These are phyloP conservation scores for Sambucus nigra DNA, from an alignment of 129 eudicot genomes.

Conservation along the genomic window DNA sequence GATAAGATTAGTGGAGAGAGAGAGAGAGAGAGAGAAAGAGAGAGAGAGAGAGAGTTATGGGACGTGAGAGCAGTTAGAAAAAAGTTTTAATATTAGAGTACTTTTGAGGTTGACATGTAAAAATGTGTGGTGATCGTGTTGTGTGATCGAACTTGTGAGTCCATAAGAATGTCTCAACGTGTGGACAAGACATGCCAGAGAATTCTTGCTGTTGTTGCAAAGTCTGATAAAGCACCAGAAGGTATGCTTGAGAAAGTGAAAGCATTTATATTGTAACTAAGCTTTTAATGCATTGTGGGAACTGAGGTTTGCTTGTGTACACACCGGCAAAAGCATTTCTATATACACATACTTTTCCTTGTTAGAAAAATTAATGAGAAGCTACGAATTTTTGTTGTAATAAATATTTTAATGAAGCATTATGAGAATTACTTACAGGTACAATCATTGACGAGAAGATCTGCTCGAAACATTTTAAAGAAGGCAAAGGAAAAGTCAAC, in stretches of 20 bases:
- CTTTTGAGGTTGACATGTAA: too few species aligned
- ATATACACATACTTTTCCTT: too few species aligned
- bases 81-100: not conserved
- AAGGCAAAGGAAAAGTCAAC: conserved; percentile 12
- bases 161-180: conserved; percentile 23
- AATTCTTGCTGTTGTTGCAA: conserved; percentile 32
- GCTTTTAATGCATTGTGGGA: too few species aligned
- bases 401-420: conserved; percentile 5
- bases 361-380: conserved; percentile 19
- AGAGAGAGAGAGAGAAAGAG: too few species aligned
- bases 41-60: not conserved
- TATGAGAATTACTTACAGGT: conserved; percentile 20
- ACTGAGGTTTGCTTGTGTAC: too few species aligned
- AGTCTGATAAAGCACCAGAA: conserved; percentile 21
- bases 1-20: conserved; percentile 24
- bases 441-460: conserved; percentile 18
- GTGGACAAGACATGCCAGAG: conserved; percentile 24
- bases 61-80: too few species aligned
- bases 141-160: too few species aligned
- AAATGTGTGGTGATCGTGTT: too few species aligned
- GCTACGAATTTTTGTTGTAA: conserved; percentile 14
- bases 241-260: conserved; percentile 32
- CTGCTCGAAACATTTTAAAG: conserved; percentile 5
- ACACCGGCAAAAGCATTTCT: too few species aligned
- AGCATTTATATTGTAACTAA: too few species aligned